These are phyloP conservation scores for Alternaria arbusti DNA, from an alignment of 2,329 filamentous ascomycete species.

Conservation along the genomic window DNA sequence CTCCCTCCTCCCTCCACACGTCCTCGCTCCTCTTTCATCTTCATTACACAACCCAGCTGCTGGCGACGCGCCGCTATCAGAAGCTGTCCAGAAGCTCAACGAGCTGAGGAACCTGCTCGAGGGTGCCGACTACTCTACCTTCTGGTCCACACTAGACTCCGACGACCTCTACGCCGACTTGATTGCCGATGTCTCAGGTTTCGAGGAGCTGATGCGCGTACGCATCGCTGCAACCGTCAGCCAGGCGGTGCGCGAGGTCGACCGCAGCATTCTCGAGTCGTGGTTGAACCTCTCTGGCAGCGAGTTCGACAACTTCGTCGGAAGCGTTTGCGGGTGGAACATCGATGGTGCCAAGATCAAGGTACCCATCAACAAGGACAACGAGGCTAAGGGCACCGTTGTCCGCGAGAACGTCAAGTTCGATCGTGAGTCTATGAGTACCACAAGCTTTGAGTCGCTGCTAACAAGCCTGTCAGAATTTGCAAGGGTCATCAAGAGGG, in stretches of 20 bases:
- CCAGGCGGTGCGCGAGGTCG: constrained; percentile 81
- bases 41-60: constrained; percentile 57
- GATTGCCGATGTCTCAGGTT: constrained; percentile 90
- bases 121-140: constrained; percentile 85
- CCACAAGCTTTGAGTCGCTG: background rate
- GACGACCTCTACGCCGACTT: constrained; percentile 97
- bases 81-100: constrained; percentile 88
- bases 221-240: constrained; percentile 88
- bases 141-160: constrained; percentile 91
- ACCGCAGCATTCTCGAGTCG: constrained; percentile 54
- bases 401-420: constrained; percentile 95
- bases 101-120: constrained; percentile 86
- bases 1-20: constrained; percentile 87
- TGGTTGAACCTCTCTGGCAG: constrained; percentile 57
- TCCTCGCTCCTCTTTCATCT: constrained; percentile 67
- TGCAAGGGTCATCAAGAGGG: constrained; percentile 44
- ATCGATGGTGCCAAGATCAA: constrained; percentile 72
- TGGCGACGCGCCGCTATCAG: constrained; percentile 74
- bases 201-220: constrained; percentile 91
- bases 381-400: constrained; percentile 90
- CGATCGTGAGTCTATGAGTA: constrained; percentile 61
- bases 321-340: constrained; percentile 76
- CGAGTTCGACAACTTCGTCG: constrained; percentile 59
- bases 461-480: constrained; percentile 39
- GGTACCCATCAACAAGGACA: constrained; percentile 88